Conservation (phyloP, 495 filamentous ascomycete genomes). For the Hyaloscypha finlandica region DNA sequence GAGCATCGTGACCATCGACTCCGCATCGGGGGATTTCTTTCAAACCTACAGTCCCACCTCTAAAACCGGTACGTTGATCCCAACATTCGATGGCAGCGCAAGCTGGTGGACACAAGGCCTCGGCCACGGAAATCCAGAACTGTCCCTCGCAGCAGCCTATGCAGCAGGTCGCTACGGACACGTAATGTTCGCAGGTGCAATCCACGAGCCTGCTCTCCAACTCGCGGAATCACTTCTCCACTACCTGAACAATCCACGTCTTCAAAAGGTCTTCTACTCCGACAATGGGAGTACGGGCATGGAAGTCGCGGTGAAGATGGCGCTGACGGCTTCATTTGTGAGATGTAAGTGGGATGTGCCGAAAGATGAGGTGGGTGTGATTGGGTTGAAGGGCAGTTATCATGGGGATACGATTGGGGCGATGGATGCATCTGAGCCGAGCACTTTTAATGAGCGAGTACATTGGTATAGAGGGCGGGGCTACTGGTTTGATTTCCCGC, state of each 20-base stretch:
- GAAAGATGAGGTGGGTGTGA: slow-evolving; percentile 57
- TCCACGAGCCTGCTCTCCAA: slow-evolving; percentile 69
- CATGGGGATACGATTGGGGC: slow-evolving; percentile 82
- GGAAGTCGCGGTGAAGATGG: slow-evolving; percentile 84
- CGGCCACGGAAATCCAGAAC: slow-evolving; percentile 68
- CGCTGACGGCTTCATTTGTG: slow-evolving; percentile 58
- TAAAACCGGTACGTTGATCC: slow-evolving; percentile 45
- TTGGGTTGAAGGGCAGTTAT: slow-evolving; percentile 75
- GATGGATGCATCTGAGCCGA: slow-evolving; percentile 77
- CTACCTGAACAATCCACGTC: slow-evolving; percentile 57
- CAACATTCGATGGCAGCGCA: slow-evolving; percentile 75
- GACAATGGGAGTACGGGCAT: slow-evolving; percentile 80
- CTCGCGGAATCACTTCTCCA: slow-evolving; percentile 62
- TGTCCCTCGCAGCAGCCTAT: slow-evolving; percentile 71
- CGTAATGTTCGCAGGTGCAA: slow-evolving; percentile 76
- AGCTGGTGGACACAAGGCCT: slow-evolving; percentile 89
- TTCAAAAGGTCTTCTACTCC: slow-evolving; percentile 70
- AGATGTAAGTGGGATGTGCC: slow-evolving; percentile 63
- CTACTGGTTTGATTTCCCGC: slow-evolving; percentile 75
- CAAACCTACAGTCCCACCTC: slow-evolving; percentile 49
- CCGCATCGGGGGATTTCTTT: slow-evolving; percentile 74
- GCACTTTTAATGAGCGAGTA: slow-evolving; percentile 70
- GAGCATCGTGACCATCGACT: slow-evolving; percentile 71
- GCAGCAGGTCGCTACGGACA: slow-evolving; percentile 83
- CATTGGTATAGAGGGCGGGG: slow-evolving; percentile 78